A percentile compares a stretch with the other conserved stretches of the same genome.
phyloP scores from a whole-genome alignment of 257 asterid species.

The Mitragyna speciosa region DNA sequence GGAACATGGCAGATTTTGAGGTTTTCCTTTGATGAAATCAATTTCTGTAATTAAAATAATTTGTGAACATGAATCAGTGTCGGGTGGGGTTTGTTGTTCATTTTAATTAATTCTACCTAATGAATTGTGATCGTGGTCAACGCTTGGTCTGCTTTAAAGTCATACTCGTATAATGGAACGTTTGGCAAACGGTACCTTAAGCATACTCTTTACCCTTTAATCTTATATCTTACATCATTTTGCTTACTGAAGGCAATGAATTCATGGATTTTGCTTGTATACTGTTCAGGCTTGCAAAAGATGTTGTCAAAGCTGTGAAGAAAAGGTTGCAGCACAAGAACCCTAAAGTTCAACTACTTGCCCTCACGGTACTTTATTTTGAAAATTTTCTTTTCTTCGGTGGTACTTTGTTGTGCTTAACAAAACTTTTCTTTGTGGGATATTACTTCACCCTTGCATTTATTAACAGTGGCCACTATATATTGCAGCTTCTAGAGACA shows the following conservation, averaged over 20 bases:
- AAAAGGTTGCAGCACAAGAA: constrained; percentile 91
- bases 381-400: background rate
- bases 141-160: background rate
- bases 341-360: constrained; percentile 81
- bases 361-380: constrained; percentile 67
- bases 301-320: constrained; percentile 85
- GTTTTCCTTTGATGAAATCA: background rate
- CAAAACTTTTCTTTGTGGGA: background rate
- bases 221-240: background rate
- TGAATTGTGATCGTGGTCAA: background rate
- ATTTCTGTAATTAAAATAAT: background rate
- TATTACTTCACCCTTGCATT: background rate
- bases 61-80: background rate
- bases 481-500: constrained; percentile 78
- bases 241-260: background rate
- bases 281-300: constrained; percentile 66
- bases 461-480: constrained; percentile 15
- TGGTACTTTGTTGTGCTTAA: background rate
- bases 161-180: background rate
- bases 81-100: background rate
- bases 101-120: background rate
- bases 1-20: background rate
- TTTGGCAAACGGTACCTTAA: background rate
- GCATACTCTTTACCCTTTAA: background rate
- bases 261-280: background rate